Conservation (phyloP, 345 rosid species). For the Ceriops decandra region DNA sequence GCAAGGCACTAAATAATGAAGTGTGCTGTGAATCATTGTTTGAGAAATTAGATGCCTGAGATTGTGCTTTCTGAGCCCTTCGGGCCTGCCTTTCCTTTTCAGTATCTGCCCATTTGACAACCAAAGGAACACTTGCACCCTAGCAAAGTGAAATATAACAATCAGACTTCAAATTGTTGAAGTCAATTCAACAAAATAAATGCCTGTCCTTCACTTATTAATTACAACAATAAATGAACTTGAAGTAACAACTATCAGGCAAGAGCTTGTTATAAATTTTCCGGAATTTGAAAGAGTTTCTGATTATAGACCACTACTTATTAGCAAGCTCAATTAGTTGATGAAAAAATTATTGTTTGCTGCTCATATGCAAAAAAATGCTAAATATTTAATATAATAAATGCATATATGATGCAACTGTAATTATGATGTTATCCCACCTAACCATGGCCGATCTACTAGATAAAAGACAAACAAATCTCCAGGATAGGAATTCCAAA, state of each 20-base stretch:
- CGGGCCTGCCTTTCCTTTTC: constrained; percentile 97
- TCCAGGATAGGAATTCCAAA: background rate
- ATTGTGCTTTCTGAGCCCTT: constrained; percentile 85
- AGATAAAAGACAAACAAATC: constrained; percentile 11
- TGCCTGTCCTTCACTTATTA: background rate
- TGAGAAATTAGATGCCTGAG: constrained; percentile 53
- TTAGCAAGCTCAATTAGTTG: background rate
- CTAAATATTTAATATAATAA: background rate
- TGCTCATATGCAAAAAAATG: background rate
- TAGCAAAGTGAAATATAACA: constrained; percentile 30
- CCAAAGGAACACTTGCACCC: constrained; percentile 97
- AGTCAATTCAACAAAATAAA: background rate
- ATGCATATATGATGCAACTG: background rate
- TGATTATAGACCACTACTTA: background rate
- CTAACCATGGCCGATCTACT: background rate
- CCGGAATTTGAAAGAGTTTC: background rate
- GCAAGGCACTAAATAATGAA: constrained; percentile 84
- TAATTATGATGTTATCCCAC: background rate
- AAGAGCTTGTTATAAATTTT: background rate
- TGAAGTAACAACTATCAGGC: background rate
- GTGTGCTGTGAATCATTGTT: constrained; percentile 72
- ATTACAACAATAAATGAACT: background rate
- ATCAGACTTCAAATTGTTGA: constrained; percentile 17
- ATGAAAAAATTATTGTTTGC: background rate
- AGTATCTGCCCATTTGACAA: constrained; percentile 99